phyloP scores from a whole-genome alignment of 306 rosid genomes.

The Vachellia collinsii region DNA sequence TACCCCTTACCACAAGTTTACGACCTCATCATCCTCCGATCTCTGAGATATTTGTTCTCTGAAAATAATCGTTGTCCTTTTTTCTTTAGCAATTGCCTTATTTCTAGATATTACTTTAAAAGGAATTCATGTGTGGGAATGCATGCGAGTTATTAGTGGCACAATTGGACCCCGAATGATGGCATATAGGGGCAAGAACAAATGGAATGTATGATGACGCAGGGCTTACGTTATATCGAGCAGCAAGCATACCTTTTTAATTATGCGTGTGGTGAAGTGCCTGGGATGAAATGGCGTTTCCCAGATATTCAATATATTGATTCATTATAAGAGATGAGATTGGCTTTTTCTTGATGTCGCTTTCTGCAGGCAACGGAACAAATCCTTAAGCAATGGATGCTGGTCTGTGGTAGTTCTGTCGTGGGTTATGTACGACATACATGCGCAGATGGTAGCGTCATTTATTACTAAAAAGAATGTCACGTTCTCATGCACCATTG shows the following conservation, averaged over 20 bases:
- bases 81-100: background rate
- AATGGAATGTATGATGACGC: background rate
- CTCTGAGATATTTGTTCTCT: background rate
- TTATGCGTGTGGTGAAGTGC: background rate
- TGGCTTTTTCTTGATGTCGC: constrained; percentile 26
- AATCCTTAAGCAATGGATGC: constrained; percentile 38
- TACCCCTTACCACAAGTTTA: background rate
- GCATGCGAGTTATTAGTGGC: background rate
- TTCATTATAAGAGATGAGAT: constrained; percentile 1
- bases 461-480: constrained; percentile 38
- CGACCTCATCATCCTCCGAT: background rate
- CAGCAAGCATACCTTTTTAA: background rate
- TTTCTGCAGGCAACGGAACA: constrained; percentile 50
- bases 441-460: background rate
- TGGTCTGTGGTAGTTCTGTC: constrained; percentile 29
- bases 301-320: background rate
- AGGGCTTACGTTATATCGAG: background rate
- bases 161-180: background rate
- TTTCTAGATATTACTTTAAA: background rate
- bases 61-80: background rate
- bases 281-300: constrained; percentile 1
- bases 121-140: background rate
- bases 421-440: constrained; percentile 28
- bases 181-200: background rate
- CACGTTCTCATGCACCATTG: constrained; percentile 27